Base-by-base conservation (phyloP, 2,329 filamentous ascomycete species). In the Biscogniauxia sp. region DNA sequence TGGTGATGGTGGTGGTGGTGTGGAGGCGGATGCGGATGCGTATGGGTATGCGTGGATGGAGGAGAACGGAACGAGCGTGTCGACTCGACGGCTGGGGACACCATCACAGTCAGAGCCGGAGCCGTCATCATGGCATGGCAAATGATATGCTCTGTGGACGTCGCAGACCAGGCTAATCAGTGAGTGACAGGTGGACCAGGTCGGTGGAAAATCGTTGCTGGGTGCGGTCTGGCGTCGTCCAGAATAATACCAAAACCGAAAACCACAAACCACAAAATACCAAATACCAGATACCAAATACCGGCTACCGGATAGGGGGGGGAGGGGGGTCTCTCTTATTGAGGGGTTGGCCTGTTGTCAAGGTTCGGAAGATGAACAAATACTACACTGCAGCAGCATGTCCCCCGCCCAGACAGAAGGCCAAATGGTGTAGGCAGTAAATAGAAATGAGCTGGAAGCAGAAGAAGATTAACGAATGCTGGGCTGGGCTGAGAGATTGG, bases 51-150 rank as follows among this genome's bases (percentile, higher is more conserved):
- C 59, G 61, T 62, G 60, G 60, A 64, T 61, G 60, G 61, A 32
- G 64, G 50, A 26, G 66, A 61, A 53, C 70, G 72, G 66, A 74
- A 72, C 67, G 73, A 64, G 61, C 70, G 68, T 64, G 71, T 70
- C 63, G 76, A 69, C 67, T 78, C 73, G 71, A 77, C 73, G 71
- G 76, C 72, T 68, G 76, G 72, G 64, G 76, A 73, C 63, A 66
- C 71, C 71, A 69, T 70, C 74, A 76, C 75, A 70, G 76, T 73
- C 71, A 76, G 66, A 64, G 72, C 75, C 65, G 75, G 69, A 60
- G 74, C 75, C 71, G 72, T 77, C 78, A 80, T 80, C 77, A 78
- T 80, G 70, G 76, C 78, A 79, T 79, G 72, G 72, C 73, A 67
- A 59, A 64, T 64, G 63, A 45, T 62, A 58, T 63, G 51, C 63